Evolutionary conservation across 2,329 filamentous ascomycete genomes (phyloP).

Genomic region (Cladosporium sp.): DNA sequence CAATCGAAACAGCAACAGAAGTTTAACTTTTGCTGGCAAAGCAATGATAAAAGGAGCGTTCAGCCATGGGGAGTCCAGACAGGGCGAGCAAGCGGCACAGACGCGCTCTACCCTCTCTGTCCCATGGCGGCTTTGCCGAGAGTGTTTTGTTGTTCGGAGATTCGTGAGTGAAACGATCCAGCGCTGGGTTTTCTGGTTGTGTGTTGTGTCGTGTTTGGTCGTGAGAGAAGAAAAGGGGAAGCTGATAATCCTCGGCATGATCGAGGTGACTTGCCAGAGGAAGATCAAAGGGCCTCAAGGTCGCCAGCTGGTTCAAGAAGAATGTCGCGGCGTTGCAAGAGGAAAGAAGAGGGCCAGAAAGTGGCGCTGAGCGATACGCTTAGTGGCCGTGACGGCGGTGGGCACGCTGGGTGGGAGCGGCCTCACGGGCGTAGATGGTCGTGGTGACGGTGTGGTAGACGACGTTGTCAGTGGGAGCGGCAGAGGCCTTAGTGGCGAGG

Average conservation of each 20-base stretch:
- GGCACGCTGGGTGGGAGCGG: constrained; percentile 13
- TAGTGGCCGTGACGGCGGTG: constrained; percentile 19
- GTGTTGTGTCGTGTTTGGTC: constrained; percentile 5
- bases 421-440: constrained; percentile 18
- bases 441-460: constrained; percentile 14
- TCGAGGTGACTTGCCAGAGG: constrained; percentile 3
- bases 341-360: constrained; percentile 14
- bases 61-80: background rate
- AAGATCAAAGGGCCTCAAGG: constrained; percentile 6
- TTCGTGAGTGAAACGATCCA: constrained; percentile 20
- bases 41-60: constrained; percentile 14
- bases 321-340: constrained; percentile 7
- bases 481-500: constrained; percentile 18
- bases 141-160: constrained; percentile 13
- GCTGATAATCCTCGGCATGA: background rate
- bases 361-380: constrained; percentile 18
- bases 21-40: constrained; percentile 6
- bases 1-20: background rate
- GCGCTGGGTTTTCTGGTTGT: constrained; percentile 14
- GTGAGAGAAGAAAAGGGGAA: constrained; percentile 9
- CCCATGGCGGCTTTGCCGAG: constrained; percentile 10
- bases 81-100: constrained; percentile 20
- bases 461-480: constrained; percentile 5
- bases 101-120: constrained; percentile 12
- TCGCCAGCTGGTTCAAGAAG: background rate